Conservation (phyloP, 441 rosid species). For the Populus hybrid region DNA sequence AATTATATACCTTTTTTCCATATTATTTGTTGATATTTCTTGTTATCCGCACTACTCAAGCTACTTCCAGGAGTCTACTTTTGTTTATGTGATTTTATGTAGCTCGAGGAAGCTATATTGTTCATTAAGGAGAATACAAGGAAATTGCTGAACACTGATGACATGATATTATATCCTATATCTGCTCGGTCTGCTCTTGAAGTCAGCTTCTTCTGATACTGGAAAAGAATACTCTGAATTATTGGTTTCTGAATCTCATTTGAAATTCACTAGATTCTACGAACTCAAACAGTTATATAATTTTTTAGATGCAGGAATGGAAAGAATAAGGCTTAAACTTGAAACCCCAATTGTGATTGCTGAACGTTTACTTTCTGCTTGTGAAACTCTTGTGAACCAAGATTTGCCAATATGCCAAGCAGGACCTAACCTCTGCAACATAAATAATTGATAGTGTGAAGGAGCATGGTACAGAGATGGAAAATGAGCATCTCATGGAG, state of each 20-base stretch:
- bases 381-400: slow-evolving; percentile 57
- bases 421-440: slow-evolving; percentile 54
- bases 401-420: slow-evolving; percentile 51
- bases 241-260: slow-evolving; percentile 39
- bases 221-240: slow-evolving; percentile 37
- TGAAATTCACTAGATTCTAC: slow-evolving; percentile 55
- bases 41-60: slow-evolving; percentile 7
- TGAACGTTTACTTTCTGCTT: slow-evolving; percentile 67
- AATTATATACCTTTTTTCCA: slow-evolving; percentile 1
- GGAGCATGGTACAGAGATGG: slow-evolving; percentile 52
- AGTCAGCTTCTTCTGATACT: slow-evolving; percentile 46
- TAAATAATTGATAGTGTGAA: slow-evolving; percentile 53
- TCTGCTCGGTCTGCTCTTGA: slow-evolving; percentile 87
- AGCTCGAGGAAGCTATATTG: slow-evolving; percentile 88
- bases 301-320: slow-evolving; percentile 82
- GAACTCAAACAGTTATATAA: slow-evolving; percentile 71
- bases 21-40: slow-evolving; percentile 5
- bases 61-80: slow-evolving; percentile 1
- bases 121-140: slow-evolving; percentile 69
- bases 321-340: slow-evolving; percentile 88
- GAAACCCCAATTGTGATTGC: slow-evolving; percentile 90
- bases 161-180: slow-evolving; percentile 69
- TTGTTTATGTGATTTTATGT: slow-evolving; percentile 26
- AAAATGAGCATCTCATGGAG: slow-evolving; percentile 79
- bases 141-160: slow-evolving; percentile 71